A percentile compares a stretch with the other conserved stretches of the same genome.
Evolutionary conservation across 257 asterid species (phyloP).

Genomic region (Gentiana straminea): DNA sequence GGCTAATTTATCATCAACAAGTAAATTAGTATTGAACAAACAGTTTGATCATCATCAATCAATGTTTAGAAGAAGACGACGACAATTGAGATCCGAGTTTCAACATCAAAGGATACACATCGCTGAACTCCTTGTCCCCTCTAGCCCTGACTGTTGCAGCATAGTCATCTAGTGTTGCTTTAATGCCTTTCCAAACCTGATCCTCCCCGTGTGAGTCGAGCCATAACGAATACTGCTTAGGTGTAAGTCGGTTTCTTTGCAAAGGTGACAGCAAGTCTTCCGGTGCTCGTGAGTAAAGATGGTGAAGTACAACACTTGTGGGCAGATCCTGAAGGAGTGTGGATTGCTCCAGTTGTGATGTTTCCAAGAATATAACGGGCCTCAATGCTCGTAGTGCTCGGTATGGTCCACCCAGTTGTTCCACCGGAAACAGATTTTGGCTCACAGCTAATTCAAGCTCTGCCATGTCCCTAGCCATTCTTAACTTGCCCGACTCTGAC

Average conservation of each 20-base stretch:
- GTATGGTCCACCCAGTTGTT: conserved; percentile 89
- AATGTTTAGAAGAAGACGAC: conserved; percentile 21
- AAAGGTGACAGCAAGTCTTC: conserved; percentile 88
- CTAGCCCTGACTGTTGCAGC: conserved; percentile 62
- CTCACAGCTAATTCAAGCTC: conserved; percentile 82
- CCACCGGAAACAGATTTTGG: conserved; percentile 89
- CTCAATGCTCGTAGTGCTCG: conserved; percentile 89
- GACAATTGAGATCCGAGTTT: conserved; percentile 56
- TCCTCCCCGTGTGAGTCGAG: conserved; percentile 95
- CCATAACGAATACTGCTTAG: conserved; percentile 82
- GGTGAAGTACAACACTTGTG: conserved; percentile 78
- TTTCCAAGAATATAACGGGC: conserved; percentile 88
- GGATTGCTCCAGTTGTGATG: conserved; percentile 71
- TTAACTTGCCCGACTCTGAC: conserved; percentile 88
- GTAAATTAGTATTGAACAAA: no score
- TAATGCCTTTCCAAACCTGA: conserved; percentile 92
- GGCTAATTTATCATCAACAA: no score
- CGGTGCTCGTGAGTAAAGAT: conserved; percentile 82
- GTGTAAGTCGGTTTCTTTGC: conserved; percentile 77
- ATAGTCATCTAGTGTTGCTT: conserved; percentile 84
- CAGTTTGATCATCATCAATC: neutral
- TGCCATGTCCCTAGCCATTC: conserved; percentile 98
- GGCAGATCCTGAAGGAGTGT: conserved; percentile 90
- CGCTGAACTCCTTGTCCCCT: conserved; percentile 92
- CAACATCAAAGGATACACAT: conserved; percentile 74